Evolutionary conservation across 192 early-diverging fungal species (phyloP).

Genomic region (Rhizoclosmatium globosum): DNA sequence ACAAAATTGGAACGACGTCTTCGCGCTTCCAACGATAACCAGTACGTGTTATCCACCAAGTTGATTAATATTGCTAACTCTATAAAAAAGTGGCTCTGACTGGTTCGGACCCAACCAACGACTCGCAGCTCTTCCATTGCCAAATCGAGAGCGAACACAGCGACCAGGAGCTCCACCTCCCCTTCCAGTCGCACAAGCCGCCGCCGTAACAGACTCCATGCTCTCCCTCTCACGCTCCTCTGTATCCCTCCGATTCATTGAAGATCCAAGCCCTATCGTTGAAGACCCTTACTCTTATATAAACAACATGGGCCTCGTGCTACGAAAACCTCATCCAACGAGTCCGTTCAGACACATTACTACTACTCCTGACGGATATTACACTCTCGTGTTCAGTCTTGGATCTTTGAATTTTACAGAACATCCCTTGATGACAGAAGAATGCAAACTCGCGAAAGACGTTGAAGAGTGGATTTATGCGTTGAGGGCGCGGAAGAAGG

Average conservation of each 20-base stretch:
- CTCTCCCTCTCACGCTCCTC: slow-evolving; percentile 10
- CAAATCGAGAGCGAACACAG: slow-evolving; percentile 28
- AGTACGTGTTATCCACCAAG: slow-evolving; percentile 16
- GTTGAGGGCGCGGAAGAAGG: slow-evolving; percentile 41
- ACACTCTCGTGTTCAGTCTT: slow-evolving; percentile 52
- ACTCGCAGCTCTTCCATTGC: slow-evolving; percentile 24
- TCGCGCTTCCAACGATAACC: slow-evolving; percentile 21
- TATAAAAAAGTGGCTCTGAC: slow-evolving; percentile 21
- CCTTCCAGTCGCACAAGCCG: slow-evolving; percentile 26
- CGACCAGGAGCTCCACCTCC: slow-evolving; percentile 38
- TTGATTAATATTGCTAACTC: not conserved
- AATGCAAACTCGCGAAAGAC: slow-evolving; percentile 48
- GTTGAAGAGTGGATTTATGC: slow-evolving; percentile 46
- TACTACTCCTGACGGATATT: slow-evolving; percentile 28
- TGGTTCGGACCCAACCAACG: slow-evolving; percentile 43
- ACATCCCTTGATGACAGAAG: slow-evolving; percentile 60
- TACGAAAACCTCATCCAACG: slow-evolving; percentile 16
- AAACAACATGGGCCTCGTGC: slow-evolving; percentile 23
- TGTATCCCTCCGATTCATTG: slow-evolving; percentile 15
- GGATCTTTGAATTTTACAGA: slow-evolving; percentile 41
- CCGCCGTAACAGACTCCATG: not conserved
- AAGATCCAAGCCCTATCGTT: not conserved
- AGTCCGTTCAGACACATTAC: slow-evolving; percentile 20
- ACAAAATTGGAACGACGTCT: slow-evolving; percentile 39
- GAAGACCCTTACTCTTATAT: not conserved